These are phyloP conservation scores for Coemansia linderi DNA, from an alignment of 371 early-diverging fungal species.

Conservation along the genomic window DNA sequence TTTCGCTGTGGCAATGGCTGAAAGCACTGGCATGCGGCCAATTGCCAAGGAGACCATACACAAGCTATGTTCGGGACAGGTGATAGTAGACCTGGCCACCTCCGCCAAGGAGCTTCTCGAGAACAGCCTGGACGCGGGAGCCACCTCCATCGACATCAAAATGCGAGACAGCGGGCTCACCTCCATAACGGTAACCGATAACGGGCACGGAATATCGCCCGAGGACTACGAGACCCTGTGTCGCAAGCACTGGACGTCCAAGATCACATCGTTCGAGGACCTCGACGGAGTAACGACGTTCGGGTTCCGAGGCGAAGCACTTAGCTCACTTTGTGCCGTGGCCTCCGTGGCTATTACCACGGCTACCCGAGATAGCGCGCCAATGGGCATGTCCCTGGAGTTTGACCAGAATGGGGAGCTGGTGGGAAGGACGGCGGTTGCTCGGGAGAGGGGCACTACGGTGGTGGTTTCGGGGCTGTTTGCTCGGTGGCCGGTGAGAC, in stretches of 20 bases:
- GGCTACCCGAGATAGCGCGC: conserved; percentile 64
- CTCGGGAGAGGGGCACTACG: conserved; percentile 78
- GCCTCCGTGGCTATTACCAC: conserved; percentile 66
- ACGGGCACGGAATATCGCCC: conserved; percentile 79
- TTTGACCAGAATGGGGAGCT: conserved; percentile 68
- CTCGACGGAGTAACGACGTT: conserved; percentile 67
- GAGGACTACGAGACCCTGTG: conserved; percentile 69
- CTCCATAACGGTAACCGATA: conserved; percentile 78
- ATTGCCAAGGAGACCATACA: conserved; percentile 59
- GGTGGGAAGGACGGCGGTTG: conserved; percentile 16
- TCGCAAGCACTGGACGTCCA: conserved; percentile 81
- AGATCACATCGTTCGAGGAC: conserved; percentile 71
- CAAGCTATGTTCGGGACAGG: conserved; percentile 88
- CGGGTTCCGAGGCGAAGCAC: conserved; percentile 87
- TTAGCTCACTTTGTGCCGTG: conserved; percentile 76
- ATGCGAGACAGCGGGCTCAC: conserved; percentile 80
- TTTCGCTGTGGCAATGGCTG: background rate
- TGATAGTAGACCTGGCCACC: conserved; percentile 83
- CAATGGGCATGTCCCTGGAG: conserved; percentile 69
- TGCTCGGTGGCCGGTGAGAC: conserved; percentile 86
- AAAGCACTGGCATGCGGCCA: conserved; percentile 14
- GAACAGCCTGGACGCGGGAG: conserved; percentile 93
- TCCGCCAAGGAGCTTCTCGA: conserved; percentile 96
- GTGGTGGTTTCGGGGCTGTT: conserved; percentile 79
- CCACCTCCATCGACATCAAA: conserved; percentile 82